Conservation (phyloP, 768 basidiomycete genomes). For the Boletales sp. region DNA sequence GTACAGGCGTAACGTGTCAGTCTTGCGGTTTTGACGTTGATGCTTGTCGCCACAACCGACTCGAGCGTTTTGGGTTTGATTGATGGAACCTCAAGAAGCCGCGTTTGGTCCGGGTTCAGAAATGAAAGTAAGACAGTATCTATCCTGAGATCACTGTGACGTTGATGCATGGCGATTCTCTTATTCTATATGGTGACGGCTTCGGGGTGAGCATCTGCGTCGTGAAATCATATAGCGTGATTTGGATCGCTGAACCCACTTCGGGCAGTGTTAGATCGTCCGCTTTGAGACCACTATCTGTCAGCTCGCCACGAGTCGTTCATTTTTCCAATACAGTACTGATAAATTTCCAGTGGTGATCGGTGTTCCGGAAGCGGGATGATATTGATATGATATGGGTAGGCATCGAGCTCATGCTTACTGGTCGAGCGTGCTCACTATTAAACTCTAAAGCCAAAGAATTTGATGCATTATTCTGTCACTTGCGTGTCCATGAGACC, state of each 20-base stretch:
- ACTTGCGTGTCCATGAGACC: background rate
- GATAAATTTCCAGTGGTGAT: conserved; percentile 24
- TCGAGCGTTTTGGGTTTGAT: background rate
- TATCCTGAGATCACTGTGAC: conserved; percentile 26
- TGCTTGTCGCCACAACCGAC: background rate
- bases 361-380: conserved; percentile 20
- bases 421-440: background rate
- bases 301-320: conserved; percentile 15
- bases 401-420: background rate
- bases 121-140: conserved; percentile 13
- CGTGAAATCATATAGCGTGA: background rate
- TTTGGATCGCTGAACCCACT: background rate
- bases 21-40: background rate
- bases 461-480: background rate
- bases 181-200: conserved; percentile 35
- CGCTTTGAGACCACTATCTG: conserved; percentile 30
- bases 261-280: conserved; percentile 24
- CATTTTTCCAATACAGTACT: conserved; percentile 4
- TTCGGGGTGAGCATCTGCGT: conserved; percentile 35
- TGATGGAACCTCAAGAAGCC: conserved; percentile 1
- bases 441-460: background rate
- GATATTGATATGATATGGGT: background rate
- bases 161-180: conserved; percentile 38
- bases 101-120: conserved; percentile 13
- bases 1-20: conserved; percentile 9